Percentiles rank a stretch among this genome's conserved stretches.
Conservation (phyloP, 139 green algal species). For the Ettlia oleoabundans region DNA sequence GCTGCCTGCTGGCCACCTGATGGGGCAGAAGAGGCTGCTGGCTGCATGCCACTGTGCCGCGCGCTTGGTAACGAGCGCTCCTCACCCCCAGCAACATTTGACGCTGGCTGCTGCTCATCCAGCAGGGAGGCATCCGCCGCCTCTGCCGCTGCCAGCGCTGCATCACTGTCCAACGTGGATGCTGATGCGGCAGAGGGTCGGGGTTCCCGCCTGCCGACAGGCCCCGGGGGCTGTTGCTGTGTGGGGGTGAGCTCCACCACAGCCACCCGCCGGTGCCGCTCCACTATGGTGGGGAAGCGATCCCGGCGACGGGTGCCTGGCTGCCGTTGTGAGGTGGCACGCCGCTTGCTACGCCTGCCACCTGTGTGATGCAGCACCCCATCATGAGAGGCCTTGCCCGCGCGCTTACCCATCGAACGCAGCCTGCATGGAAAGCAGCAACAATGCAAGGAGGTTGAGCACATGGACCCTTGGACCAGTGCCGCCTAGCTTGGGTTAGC, state of each 20-base stretch:
- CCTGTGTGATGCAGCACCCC: neutral
- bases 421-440: neutral
- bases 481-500: too few species aligned
- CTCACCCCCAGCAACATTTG: too few species aligned
- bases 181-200: neutral
- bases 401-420: conserved; percentile 3
- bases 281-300: conserved; percentile 11
- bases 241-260: neutral
- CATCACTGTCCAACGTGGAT: neutral
- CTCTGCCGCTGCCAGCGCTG: neutral
- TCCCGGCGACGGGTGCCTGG: neutral
- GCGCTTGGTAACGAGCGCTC: neutral
- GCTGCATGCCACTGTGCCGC: neutral
- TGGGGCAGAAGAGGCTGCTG: too few species aligned
- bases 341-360: neutral
- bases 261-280: neutral
- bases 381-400: neutral
- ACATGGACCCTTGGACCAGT: too few species aligned
- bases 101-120: neutral
- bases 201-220: neutral
- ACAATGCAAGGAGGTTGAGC: neutral
- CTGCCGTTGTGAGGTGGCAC: neutral
- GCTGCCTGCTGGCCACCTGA: too few species aligned
- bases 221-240: neutral
- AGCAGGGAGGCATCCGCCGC: neutral